These are phyloP conservation scores for Podaxis sp. DNA, from an alignment of 768 basidiomycete genomes.

Conservation along the genomic window DNA sequence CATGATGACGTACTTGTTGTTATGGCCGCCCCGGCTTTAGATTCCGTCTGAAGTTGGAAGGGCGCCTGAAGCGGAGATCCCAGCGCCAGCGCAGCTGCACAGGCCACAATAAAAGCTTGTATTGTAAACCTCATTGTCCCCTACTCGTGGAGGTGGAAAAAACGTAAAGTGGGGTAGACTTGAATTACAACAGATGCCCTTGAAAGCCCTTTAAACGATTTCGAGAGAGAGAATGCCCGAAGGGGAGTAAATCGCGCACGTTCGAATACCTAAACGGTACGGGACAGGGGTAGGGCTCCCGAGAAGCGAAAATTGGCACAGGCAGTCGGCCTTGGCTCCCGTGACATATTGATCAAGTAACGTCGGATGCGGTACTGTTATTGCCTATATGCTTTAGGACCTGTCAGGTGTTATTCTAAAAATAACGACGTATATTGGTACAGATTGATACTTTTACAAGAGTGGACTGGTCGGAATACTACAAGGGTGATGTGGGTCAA, in stretches of 20 bases:
- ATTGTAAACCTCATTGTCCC: not conserved
- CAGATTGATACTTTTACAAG: slow-evolving; percentile 12
- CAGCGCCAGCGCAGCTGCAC: not conserved
- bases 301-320: not conserved
- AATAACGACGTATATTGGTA: slow-evolving; percentile 4
- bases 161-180: not conserved
- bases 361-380: not conserved
- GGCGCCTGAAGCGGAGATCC: slow-evolving; percentile 3
- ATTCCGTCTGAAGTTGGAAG: not conserved
- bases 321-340: not conserved
- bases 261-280: slow-evolving; percentile 6
- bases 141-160: not conserved
- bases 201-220: not conserved
- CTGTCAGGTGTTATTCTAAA: not conserved
- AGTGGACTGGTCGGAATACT: not conserved
- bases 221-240: not conserved
- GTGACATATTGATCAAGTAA: not conserved
- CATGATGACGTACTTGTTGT: not conserved
- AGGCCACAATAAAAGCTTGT: not conserved
- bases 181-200: not conserved
- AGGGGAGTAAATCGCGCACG: slow-evolving; percentile 8
- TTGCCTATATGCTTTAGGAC: not conserved
- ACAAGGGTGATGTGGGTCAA: slow-evolving; percentile 1
- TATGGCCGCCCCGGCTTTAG: not conserved
- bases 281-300: not conserved